These are phyloP conservation scores for Auriscalpium vulgare DNA, from an alignment of 768 basidiomycete species.

Conservation along the genomic window DNA sequence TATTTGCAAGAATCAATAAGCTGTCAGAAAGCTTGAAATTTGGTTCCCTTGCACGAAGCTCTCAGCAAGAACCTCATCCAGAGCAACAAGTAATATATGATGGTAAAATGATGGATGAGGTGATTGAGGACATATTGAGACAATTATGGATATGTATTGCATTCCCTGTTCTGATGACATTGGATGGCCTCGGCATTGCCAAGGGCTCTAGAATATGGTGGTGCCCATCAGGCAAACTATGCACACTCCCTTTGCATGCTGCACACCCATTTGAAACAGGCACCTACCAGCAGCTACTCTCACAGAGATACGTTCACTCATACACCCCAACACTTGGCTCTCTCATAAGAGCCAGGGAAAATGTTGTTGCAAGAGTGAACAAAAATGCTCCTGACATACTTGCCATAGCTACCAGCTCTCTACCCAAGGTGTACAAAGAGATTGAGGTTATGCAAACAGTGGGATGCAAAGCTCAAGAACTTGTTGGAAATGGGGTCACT, in stretches of 20 bases:
- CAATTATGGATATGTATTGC: constrained; percentile 5
- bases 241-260: constrained; percentile 12
- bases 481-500: not conserved
- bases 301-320: constrained; percentile 6
- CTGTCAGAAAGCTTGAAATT: not conserved
- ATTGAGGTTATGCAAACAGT: no score
- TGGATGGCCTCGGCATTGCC: not conserved
- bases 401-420: not conserved
- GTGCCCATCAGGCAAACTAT: constrained; percentile 10
- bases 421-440: not conserved
- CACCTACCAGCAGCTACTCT: not conserved
- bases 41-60: not conserved
- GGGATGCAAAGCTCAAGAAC: not conserved
- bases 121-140: not conserved
- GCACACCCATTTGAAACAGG: constrained; percentile 3
- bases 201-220: constrained; percentile 10
- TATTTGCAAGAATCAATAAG: not conserved
- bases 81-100: no score
- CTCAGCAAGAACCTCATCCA: not conserved
- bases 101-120: not conserved
- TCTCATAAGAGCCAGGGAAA: constrained; percentile 3
- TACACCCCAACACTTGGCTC: constrained; percentile 8
- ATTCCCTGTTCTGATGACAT: not conserved
- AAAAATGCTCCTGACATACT: not conserved
- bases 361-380: not conserved